Base-by-base conservation (phyloP, 2,329 filamentous ascomycete species). In the Ophiobolus disseminans region DNA sequence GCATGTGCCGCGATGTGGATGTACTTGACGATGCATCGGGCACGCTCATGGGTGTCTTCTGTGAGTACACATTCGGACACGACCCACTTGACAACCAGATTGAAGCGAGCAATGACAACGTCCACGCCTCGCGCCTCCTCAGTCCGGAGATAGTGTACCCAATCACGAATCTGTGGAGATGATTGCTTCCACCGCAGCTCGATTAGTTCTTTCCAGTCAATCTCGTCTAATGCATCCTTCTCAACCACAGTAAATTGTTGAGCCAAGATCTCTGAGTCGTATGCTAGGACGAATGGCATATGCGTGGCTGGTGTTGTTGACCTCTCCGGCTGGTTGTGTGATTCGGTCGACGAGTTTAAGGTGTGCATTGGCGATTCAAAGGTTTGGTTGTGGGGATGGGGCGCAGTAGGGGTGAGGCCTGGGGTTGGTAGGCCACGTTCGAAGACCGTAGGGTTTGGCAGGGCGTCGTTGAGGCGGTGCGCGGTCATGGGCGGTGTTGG, bases 181-280 rank as follows among this genome's bases (percentile, higher is more conserved):
- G 83, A 80, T 60, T 91, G 85, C 67, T 89, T 90, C 89, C 90
- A 93, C 40, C 84, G 84, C 80, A 94, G 87, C 45, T 91, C 88
- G 45, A 93, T 89, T 10, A 94, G 78, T 60, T 94, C 90, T 68
- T 89, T 91, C 90, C 90, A 94, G 73, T 93, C 89, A 54, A 94
- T 89, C 70, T 93, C 90, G 59, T 91, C 89, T 17, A 94, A 78
- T 1, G 89, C 90, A 66, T 93, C 90, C 69, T 93, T 92, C 66
- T 94, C 90, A 37, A 94, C 90, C 25, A 94, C 80, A 0, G 89
- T 93, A 59, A 94, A 90, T 62, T 94, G 90, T 69, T 92, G 87
- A 2, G 90, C 90, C 20, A 94, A 79, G 3, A 87, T 78, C 58
- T 90, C 86, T 5, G 90, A 91, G 62, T 91, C 88, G 60, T 91